Evolutionary conservation across 352 stramenopile species (phyloP).

Genomic region (Pythium sp.): DNA sequence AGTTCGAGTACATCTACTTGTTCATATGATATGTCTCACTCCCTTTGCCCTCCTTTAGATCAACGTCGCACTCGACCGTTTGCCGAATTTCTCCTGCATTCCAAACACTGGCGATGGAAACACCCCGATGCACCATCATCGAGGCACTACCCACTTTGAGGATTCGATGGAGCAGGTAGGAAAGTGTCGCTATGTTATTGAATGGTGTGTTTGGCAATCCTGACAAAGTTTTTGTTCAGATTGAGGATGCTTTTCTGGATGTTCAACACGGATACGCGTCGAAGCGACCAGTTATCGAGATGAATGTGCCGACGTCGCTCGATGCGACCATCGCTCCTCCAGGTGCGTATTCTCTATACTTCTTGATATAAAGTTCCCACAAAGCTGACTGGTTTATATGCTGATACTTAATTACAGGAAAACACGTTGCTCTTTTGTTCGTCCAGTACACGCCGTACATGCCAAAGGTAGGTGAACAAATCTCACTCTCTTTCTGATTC

Average conservation of each 20-base stretch:
- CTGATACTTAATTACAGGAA: conserved; percentile 32
- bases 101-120: conserved; percentile 59
- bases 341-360: conserved; percentile 25
- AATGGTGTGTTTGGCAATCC: neutral
- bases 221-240: conserved; percentile 34
- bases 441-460: conserved; percentile 90
- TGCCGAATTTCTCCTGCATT: conserved; percentile 85
- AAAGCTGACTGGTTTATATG: neutral
- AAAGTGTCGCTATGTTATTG: neutral
- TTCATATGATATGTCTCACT: neutral
- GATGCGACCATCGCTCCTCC: conserved; percentile 73
- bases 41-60: conserved; percentile 47
- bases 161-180: conserved; percentile 62
- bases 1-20: neutral
- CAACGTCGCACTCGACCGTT: conserved; percentile 79
- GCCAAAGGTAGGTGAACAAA: conserved; percentile 42
- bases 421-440: conserved; percentile 90
- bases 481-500: neutral
- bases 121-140: conserved; percentile 73
- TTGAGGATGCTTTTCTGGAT: conserved; percentile 88
- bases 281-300: conserved; percentile 84
- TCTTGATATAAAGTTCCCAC: neutral
- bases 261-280: conserved; percentile 67
- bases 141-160: conserved; percentile 90
- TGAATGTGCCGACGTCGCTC: conserved; percentile 89